A percentile compares a stretch with the other conserved stretches of the same genome.
These are phyloP conservation scores for Botrytis medusae DNA, from an alignment of 2,329 filamentous ascomycete species.

Conservation along the genomic window DNA sequence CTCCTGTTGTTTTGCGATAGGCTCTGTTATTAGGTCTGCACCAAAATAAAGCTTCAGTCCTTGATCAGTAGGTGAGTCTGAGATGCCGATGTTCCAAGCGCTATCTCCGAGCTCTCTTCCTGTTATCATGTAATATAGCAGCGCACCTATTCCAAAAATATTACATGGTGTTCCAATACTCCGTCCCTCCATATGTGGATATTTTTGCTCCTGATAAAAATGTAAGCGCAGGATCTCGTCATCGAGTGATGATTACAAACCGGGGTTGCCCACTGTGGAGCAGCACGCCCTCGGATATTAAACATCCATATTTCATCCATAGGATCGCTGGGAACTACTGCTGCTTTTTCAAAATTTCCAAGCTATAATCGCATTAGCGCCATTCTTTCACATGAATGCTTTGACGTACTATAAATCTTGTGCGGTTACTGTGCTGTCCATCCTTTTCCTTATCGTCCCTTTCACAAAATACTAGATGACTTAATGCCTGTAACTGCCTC, in stretches of 20 bases:
- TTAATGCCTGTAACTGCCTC: background rate
- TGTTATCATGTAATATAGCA: background rate
- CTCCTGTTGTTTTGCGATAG: background rate
- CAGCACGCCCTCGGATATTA: background rate
- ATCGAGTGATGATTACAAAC: background rate
- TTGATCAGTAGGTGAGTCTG: background rate
- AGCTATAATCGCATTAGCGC: background rate
- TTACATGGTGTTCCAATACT: background rate
- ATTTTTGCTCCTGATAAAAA: background rate
- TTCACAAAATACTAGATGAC: background rate
- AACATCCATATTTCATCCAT: background rate
- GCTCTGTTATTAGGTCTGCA: background rate
- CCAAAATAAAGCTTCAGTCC: background rate
- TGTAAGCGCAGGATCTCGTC: background rate
- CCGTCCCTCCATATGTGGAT: background rate
- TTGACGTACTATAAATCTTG: background rate
- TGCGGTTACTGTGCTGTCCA: background rate
- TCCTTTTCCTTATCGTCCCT: no score
- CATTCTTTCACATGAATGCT: background rate
- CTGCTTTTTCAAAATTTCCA: background rate
- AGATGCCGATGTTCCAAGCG: background rate
- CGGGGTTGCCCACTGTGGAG: background rate
- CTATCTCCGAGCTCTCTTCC: background rate
- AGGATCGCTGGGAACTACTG: background rate
- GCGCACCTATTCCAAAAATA: constrained; percentile 6